These are phyloP conservation scores for Cladobotryum mycophilum DNA, from an alignment of 2,329 filamentous ascomycete species.

Conservation along the genomic window DNA sequence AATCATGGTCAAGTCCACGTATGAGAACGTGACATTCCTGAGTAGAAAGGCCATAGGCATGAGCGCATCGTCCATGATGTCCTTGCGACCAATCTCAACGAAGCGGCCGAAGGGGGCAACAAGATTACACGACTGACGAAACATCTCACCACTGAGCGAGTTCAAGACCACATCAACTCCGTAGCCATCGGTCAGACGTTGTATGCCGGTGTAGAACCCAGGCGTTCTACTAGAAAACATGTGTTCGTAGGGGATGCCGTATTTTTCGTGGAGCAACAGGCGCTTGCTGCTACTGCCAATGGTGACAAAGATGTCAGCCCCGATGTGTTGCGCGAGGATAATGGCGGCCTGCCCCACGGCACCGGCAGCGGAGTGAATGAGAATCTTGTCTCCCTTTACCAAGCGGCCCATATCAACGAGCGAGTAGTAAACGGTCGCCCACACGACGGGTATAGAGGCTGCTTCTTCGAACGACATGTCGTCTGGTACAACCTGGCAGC, in stretches of 20 bases:
- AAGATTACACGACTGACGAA: slow-evolving; percentile 3
- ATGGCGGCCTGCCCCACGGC: slow-evolving; percentile 31
- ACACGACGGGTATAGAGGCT: slow-evolving; percentile 5
- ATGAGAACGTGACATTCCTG: slow-evolving; percentile 33
- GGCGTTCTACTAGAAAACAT: too few species aligned
- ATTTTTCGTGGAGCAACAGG: too few species aligned
- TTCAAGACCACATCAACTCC: slow-evolving; percentile 19
- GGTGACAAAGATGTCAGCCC: too few species aligned
- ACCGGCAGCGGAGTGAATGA: slow-evolving; percentile 20
- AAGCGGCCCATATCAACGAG: slow-evolving; percentile 18
- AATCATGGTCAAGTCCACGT: slow-evolving; percentile 29
- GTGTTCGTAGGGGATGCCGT: too few species aligned
- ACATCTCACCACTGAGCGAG: slow-evolving; percentile 5
- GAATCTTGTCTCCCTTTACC: slow-evolving; percentile 14
- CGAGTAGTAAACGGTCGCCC: slow-evolving; percentile 15
- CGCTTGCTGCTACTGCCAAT: too few species aligned
- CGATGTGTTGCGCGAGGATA: slow-evolving; percentile 23
- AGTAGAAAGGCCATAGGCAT: slow-evolving; percentile 32
- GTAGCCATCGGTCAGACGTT: slow-evolving; percentile 15
- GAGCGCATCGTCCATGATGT: slow-evolving; percentile 27
- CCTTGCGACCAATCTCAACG: slow-evolving; percentile 33
- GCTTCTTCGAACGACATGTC: slow-evolving; percentile 1
- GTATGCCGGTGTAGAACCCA: not conserved
- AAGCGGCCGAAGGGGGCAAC: slow-evolving; percentile 31
- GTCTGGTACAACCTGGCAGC: not conserved